These are phyloP conservation scores for Curvularia spicifera DNA, from an alignment of 2,329 filamentous ascomycete genomes.

Conservation along the genomic window DNA sequence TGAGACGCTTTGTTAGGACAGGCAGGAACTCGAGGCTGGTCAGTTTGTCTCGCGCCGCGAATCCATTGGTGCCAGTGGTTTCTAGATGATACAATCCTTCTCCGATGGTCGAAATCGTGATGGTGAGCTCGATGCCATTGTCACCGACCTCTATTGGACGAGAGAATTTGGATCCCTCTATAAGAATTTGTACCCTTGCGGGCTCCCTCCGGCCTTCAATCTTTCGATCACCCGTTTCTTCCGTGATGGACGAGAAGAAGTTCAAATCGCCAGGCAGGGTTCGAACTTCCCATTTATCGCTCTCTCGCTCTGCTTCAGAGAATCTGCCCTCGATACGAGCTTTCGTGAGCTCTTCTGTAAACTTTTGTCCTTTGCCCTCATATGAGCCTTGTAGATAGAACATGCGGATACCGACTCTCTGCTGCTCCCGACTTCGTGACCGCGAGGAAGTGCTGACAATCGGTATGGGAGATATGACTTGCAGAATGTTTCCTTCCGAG, in stretches of 20 bases:
- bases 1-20: conserved; percentile 75
- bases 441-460: conserved; percentile 33
- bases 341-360: conserved; percentile 85
- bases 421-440: conserved; percentile 43
- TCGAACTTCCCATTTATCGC: conserved; percentile 79
- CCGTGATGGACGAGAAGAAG: conserved; percentile 71
- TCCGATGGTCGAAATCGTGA: conserved; percentile 64
- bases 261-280: conserved; percentile 64
- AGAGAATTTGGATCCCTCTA: conserved; percentile 72
- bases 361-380: conserved; percentile 76
- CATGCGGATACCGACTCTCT: conserved; percentile 44
- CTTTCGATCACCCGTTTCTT: conserved; percentile 69
- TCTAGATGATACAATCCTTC: conserved; percentile 65
- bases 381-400: conserved; percentile 77
- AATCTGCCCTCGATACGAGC: conserved; percentile 86
- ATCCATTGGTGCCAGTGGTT: conserved; percentile 70
- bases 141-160: conserved; percentile 57
- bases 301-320: conserved; percentile 80
- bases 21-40: conserved; percentile 74
- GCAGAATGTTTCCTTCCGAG: conserved; percentile 66
- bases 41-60: conserved; percentile 75
- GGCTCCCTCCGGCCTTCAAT: conserved; percentile 70
- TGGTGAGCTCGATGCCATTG: conserved; percentile 71
- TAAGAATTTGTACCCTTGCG: conserved; percentile 72
- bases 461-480: conserved; percentile 66